Evolutionary conservation across 208 protist species (phyloP).

Genomic region (Wallacemonas sp.): DNA sequence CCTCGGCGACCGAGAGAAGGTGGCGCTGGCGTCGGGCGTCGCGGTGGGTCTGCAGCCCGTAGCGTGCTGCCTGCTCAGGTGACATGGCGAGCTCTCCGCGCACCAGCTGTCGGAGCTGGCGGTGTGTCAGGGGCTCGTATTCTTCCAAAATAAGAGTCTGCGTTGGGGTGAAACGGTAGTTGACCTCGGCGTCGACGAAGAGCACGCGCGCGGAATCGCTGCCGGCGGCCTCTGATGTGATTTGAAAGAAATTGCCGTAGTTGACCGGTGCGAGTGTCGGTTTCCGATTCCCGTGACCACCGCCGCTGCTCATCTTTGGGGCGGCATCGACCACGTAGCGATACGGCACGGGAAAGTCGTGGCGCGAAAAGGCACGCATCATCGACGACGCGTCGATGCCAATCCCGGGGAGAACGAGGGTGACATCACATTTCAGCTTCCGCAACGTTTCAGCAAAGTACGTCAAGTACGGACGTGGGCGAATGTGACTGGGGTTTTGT

Average conservation of each 20-base stretch:
- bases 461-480: slow-evolving; percentile 63
- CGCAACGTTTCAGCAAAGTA: slow-evolving; percentile 69
- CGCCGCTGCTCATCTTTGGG: slow-evolving; percentile 14
- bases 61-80: slow-evolving; percentile 15
- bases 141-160: slow-evolving; percentile 73
- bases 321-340: slow-evolving; percentile 31
- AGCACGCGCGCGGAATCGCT: slow-evolving; percentile 49
- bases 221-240: slow-evolving; percentile 28
- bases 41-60: slow-evolving; percentile 19
- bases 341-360: slow-evolving; percentile 53
- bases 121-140: slow-evolving; percentile 47
- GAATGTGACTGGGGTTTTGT: slow-evolving; percentile 23
- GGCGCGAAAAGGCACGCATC: slow-evolving; percentile 29
- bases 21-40: slow-evolving; percentile 14
- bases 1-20: slow-evolving; percentile 9
- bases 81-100: slow-evolving; percentile 12
- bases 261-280: slow-evolving; percentile 32
- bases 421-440: slow-evolving; percentile 66
- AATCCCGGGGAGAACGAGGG: slow-evolving; percentile 36
- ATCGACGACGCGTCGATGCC: slow-evolving; percentile 19
- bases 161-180: slow-evolving; percentile 65
- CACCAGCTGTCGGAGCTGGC: slow-evolving; percentile 27
- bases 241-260: slow-evolving; percentile 60
- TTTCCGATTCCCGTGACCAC: slow-evolving; percentile 21
- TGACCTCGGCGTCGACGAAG: slow-evolving; percentile 82